Conservation (phyloP, 2,329 filamentous ascomycete genomes). For the Calcarisporium arbuscula region DNA sequence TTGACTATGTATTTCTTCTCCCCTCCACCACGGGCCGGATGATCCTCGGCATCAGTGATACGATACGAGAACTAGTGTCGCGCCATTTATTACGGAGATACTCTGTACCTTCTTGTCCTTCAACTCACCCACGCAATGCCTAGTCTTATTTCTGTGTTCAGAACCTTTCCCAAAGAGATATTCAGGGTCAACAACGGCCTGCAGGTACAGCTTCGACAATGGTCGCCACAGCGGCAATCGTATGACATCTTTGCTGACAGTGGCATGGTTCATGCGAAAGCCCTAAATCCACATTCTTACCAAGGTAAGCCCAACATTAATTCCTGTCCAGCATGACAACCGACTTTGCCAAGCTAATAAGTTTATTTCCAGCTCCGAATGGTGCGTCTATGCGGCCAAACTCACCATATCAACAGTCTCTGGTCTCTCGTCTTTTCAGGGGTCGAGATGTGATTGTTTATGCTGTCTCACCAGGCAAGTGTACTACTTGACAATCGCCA, state of each 20-base stretch:
- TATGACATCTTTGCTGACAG: conserved; percentile 5
- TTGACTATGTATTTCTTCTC: no score
- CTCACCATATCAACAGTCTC: conserved; percentile 13
- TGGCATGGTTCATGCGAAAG: conserved; percentile 6
- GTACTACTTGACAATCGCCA: neutral
- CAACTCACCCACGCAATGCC: no score
- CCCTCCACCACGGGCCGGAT: no score
- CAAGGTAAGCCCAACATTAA: conserved; percentile 5
- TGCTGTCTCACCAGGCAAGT: conserved; percentile 10
- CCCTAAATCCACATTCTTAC: conserved; percentile 7
- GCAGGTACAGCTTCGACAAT: conserved; percentile 6
- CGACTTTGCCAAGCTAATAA: neutral
- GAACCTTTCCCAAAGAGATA: conserved; percentile 8
- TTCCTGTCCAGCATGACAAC: no score
- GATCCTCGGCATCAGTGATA: no score
- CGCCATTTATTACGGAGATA: no score
- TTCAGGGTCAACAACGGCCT: conserved; percentile 12
- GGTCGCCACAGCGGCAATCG: conserved; percentile 6
- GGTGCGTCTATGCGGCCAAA: conserved; percentile 15
- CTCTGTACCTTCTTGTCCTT: no score
- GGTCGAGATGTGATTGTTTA: conserved; percentile 11
- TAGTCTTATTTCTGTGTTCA: conserved; percentile 7
- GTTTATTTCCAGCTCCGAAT: conserved; percentile 13
- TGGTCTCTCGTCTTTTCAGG: conserved; percentile 10
- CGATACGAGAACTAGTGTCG: no score